Base-by-base conservation (phyloP, 371 early-diverging fungal genomes). In the Mortierella sp. region DNA sequence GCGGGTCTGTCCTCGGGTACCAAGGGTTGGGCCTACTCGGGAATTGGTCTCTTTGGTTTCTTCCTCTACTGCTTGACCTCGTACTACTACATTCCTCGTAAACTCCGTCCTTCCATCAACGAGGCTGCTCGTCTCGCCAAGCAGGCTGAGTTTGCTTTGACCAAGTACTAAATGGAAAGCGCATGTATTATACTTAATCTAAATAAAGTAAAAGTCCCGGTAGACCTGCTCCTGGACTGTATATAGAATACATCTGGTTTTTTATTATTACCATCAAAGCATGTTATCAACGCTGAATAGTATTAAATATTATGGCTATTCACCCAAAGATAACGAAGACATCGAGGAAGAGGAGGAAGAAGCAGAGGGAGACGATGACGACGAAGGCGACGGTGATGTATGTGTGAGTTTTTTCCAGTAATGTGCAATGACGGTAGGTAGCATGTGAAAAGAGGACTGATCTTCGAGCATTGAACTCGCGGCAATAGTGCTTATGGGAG, bases 11-110 rank as follows among this genome's bases (percentile, higher is more conserved):
- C 50, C 34, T 32, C 61, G 12, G 51, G 49, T 5, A 56, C 58
- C 37, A 65, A 61, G 58, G 58, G 62, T 28, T 72, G 72, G 72
- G 62, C 62, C 17, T 72, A 72, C 50, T 72, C 72, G 5, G 72
- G 72, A 5, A 60, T 72, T 39, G 72, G 72, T 61, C 52, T 72
- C n/a, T 60, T 57, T 49, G 72, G 72, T 24, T 61, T 72, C 57
- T 27, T 65, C 15, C 53, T 72, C 7, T 72, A 52, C 62, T 58
- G 56, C 51, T 41, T 72, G 37, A 17, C 58, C 31, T 56, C 66
- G 12, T 57, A 62, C 53, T 72, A 26, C 32, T 72, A 72, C 44
- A 43, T 43, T 6, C 72, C 72, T 19, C 72, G 72, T 55, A 72
- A 72, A 58, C 3, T 51, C 2, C 72, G 72, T 61, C 49, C 61